These are phyloP conservation scores for Elongisporangium anandrum DNA, from an alignment of 352 stramenopile genomes.

Conservation along the genomic window DNA sequence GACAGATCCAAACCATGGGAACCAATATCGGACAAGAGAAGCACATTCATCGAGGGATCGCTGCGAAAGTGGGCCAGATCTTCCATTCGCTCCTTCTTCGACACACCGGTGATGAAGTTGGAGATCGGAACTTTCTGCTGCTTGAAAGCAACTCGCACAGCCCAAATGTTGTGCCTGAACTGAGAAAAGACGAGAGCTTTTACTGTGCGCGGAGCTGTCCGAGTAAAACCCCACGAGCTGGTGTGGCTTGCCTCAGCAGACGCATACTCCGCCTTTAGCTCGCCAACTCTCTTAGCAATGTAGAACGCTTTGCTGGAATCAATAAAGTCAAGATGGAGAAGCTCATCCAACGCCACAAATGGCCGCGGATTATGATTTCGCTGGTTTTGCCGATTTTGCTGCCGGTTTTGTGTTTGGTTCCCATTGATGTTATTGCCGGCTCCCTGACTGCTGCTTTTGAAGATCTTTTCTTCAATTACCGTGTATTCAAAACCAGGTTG, in stretches of 20 bases:
- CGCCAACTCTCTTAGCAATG: slow-evolving; percentile 52
- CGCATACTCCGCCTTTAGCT: slow-evolving; percentile 55
- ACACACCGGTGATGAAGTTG: slow-evolving; percentile 59
- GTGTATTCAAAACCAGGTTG: slow-evolving; percentile 83
- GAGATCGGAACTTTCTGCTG: slow-evolving; percentile 60
- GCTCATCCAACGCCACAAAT: slow-evolving; percentile 1
- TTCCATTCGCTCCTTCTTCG: slow-evolving; percentile 38
- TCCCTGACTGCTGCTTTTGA: slow-evolving; percentile 7
- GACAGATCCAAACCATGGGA: slow-evolving; percentile 95
- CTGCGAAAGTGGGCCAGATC: slow-evolving; percentile 50
- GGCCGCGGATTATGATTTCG: neutral
- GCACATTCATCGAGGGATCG: slow-evolving; percentile 78
- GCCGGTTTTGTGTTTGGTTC: slow-evolving; percentile 5
- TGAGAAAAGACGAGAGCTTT: slow-evolving; percentile 86
- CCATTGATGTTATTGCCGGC: slow-evolving; percentile 6
- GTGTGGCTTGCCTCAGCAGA: neutral
- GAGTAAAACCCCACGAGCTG: neutral
- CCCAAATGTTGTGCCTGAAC: slow-evolving; percentile 79
- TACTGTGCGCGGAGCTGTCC: slow-evolving; percentile 21
- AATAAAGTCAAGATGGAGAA: slow-evolving; percentile 17
- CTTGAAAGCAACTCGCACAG: slow-evolving; percentile 60
- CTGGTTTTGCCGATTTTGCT: slow-evolving; percentile 3
- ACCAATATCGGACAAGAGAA: slow-evolving; percentile 94
- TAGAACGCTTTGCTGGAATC: slow-evolving; percentile 76
- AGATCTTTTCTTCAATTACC: slow-evolving; percentile 16